Evolutionary conservation across 2,329 filamentous ascomycete genomes (phyloP).

Genomic region (Stagonosporopsis tanaceti): DNA sequence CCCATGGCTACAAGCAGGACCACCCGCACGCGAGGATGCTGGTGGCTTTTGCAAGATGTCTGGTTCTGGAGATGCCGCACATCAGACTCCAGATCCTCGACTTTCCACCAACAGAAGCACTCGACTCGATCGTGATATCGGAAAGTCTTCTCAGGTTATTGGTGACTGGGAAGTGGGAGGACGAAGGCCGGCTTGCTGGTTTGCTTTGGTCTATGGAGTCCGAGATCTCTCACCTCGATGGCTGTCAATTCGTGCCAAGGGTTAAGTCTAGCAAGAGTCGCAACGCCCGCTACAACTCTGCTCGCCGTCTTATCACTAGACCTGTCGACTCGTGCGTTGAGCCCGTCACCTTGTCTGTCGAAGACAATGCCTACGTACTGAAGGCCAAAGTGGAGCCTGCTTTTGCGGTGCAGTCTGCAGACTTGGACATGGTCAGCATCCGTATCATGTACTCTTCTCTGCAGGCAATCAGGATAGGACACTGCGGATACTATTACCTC

Average conservation of each 20-base stretch:
- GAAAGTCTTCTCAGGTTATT: not conserved
- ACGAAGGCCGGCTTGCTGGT: not conserved
- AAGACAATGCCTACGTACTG: not conserved
- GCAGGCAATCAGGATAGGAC: not conserved
- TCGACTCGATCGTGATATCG: not conserved
- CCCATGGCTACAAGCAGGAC: slow-evolving; percentile 5
- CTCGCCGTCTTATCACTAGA: slow-evolving; percentile 1
- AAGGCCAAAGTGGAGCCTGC: not conserved
- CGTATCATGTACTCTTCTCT: not conserved
- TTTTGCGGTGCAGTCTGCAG: not conserved
- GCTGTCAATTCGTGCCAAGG: slow-evolving; percentile 6
- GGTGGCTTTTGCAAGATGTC: slow-evolving; percentile 15
- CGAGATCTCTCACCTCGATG: not conserved
- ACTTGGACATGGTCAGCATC: not conserved
- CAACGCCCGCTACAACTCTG: slow-evolving; percentile 36
- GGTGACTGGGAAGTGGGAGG: not conserved
- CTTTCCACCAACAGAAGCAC: not conserved
- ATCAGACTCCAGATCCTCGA: slow-evolving; percentile 23
- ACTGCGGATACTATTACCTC: not conserved
- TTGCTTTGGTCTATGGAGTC: slow-evolving; percentile 10
- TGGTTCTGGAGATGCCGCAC: slow-evolving; percentile 12
- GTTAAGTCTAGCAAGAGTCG: slow-evolving; percentile 1
- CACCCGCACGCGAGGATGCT: slow-evolving; percentile 21
- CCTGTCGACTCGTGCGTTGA: not conserved
- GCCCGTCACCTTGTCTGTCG: not conserved